Base-by-base conservation (phyloP, 2,329 filamentous ascomycete genomes). In the Volutella citrinella region DNA sequence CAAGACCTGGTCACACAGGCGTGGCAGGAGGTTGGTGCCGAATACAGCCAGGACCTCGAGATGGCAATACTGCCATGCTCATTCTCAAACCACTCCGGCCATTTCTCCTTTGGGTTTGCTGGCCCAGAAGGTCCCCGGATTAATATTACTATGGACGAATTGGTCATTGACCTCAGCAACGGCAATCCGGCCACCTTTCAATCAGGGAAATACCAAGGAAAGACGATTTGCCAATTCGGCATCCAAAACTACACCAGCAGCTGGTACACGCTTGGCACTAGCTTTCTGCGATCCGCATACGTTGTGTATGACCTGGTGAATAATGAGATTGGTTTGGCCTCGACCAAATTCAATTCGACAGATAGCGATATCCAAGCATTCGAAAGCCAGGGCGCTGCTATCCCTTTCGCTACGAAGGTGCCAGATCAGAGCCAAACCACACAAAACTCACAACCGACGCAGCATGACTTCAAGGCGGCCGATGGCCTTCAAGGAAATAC, bases 241-340 rank as follows among this genome's bases (percentile, higher is more conserved):
- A 72, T 82, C 37, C 68, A 75, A 46, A 74, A 74, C 50, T 61
- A 66, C 30, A 66, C 56, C 15, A 50, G 49, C 15, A 42, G 55
- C 4, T 58, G 66, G 0, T 74, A 59, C 44, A 59, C 79, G 25
- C 65, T 80, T 9, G 76, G 76, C 26, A 76, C 78, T 46, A 75
- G 70, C 1, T 80, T 80, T 51, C 56, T 80, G 19, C 69, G 76
- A 34, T 79, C 74, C 2, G 76, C 75, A 2, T 80, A 79, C 41
- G 70, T 79, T 6, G 74, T 79, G 7, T 80, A 78, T 43, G 76
- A 80, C 42, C 58, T 79, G 14, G 64, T 69, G 31, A 79, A 79
- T 55, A 73, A 78, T 51, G 61, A 78, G 48, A 63, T 80, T 35
- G 74, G 54, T 13, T 56, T 80, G 14, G 76, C 75, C 5, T 60